Evolutionary conservation across 208 protist genomes (phyloP), one percentile per base, ranked within the genome.

Genomic region (Balamuthia mandrillaris): DNA sequence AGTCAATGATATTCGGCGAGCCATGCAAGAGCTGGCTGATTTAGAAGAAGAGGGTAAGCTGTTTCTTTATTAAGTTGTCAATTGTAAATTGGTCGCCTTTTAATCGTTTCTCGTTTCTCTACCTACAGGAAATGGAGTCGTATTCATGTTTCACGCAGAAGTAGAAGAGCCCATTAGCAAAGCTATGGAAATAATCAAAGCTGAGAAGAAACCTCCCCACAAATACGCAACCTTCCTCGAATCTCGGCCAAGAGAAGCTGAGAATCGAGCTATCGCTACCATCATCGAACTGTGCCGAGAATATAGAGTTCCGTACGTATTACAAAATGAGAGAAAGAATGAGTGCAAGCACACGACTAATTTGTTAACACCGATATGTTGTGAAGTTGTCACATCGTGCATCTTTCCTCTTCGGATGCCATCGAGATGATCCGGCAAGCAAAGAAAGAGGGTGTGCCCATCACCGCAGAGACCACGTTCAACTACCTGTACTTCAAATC

Each of bases 401-500:
- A 90, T 52, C 39, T 90, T 0, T 86, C 75, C 14, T 88, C 83
- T 0, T 51, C 74, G 45, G 87, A 88, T 24, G 84, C 77, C 12
- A 41, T 90, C 1, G 3, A 47, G 12, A 37, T 51, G 10, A 18
- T 90, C 5, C n/a, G 49, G 4, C 3, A 24, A 1, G 87, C 87
- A 1, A 68, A 61, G 58, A n/a, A 45, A 12, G 27, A 78, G 24
- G 61, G 52, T 3, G 7, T 90, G 21, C 77, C 81, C 7, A 84
- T 92, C 9, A 84, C 90, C 0, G 86, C 74, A 3, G 90, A 92
- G 35, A 92, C 90, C 0, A 91, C 88, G 9, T 88, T 81, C 35
- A 88, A 92, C 31, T 92, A 92, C 31, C 54, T 91, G 0, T 92
- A 51, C 51, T 91, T 91, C 49, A 35, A 31, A 0, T 49, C 88